Evolutionary conservation across 148 eudicot genomes (phyloP).

Genomic region (Silene uniflora): DNA sequence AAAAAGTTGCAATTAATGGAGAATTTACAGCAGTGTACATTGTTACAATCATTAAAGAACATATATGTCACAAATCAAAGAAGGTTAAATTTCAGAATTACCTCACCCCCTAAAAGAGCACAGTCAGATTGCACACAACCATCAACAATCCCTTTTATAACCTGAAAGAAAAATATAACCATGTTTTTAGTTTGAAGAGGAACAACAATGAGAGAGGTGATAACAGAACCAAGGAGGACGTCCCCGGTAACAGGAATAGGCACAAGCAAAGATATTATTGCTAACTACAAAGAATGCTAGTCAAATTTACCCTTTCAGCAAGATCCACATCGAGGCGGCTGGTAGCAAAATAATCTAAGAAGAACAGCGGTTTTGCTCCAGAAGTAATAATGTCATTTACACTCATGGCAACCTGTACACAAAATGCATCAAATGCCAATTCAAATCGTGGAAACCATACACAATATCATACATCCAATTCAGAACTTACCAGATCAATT

Average conservation of each 20-base stretch:
- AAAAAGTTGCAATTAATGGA: neutral
- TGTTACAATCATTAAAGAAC: neutral
- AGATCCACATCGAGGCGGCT: slow-evolving; percentile 90
- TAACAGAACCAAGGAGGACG: neutral
- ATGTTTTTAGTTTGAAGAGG: neutral
- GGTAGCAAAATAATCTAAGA: slow-evolving; percentile 96
- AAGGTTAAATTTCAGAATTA: slow-evolving; percentile 24
- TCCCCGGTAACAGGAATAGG: neutral
- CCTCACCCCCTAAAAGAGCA: slow-evolving; percentile 95
- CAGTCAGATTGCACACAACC: slow-evolving; percentile 96
- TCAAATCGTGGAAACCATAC: neutral
- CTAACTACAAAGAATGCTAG: neutral
- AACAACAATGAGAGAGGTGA: neutral
- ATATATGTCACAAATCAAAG: neutral
- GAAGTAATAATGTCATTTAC: slow-evolving; percentile 94
- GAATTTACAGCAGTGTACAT: neutral
- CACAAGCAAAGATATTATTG: neutral
- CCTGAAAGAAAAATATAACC: slow-evolving; percentile 38
- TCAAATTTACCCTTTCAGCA: slow-evolving; percentile 65
- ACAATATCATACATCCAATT: neutral
- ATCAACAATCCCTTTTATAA: slow-evolving; percentile 82
- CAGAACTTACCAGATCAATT: slow-evolving; percentile 72
- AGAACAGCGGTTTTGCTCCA: slow-evolving; percentile 91
- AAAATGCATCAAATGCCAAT: slow-evolving; percentile 6
- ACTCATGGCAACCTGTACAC: slow-evolving; percentile 90